Evolutionary conservation across 1,284 basidiomycete species (phyloP), one percentile per base, ranked within the genome.

Genomic region (Cryptococcus jaspeensis): DNA sequence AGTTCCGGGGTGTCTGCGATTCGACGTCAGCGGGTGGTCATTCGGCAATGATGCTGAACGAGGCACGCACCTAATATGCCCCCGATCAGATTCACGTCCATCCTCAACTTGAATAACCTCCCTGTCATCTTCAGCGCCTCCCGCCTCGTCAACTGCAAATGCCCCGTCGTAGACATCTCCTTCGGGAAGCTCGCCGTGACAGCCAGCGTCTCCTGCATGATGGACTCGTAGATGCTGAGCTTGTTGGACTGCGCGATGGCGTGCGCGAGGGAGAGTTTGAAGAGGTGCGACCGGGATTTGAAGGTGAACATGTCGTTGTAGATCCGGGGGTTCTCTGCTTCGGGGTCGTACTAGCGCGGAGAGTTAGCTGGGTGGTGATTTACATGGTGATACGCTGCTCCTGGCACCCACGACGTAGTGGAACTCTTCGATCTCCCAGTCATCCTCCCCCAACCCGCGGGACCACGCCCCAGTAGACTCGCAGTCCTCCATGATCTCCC

Each of bases 221-320:
- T 84, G 9, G 89, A 83, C 76, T 98, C 93, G 72, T 92, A 96
- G 63, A 88, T 88, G 8, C 88, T 89, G 5, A 97, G 84, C 48
- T 96, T 87, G 0, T 93, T 96, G 7, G 90, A 93, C 77, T 98
- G 93, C 0, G 93, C 94, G 39, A 97, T 84, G 1, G 93, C 94
- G 63, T 97, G 94, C 0, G 94, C 86, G 52, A 97, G 86, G 23
- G 90, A 92, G n/a, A 97, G 82, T 72, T 82, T 80, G 66, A 80
- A 73, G 35, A 80, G 62, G 67, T 92, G 90, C 0, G 90, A 92
- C 44, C 86, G 86, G 0, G 89, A 87, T 81, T 95, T 91, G 77
- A 95, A 87, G 15, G 92, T 76, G 59, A 80, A 80, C 70, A 82
- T 80, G 60, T 81, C 78, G 62, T 79, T 79, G 67, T 90, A 90